Evolutionary conservation across 2,329 filamentous ascomycete genomes (phyloP).

Genomic region (Aureobasidium leucospermi): DNA sequence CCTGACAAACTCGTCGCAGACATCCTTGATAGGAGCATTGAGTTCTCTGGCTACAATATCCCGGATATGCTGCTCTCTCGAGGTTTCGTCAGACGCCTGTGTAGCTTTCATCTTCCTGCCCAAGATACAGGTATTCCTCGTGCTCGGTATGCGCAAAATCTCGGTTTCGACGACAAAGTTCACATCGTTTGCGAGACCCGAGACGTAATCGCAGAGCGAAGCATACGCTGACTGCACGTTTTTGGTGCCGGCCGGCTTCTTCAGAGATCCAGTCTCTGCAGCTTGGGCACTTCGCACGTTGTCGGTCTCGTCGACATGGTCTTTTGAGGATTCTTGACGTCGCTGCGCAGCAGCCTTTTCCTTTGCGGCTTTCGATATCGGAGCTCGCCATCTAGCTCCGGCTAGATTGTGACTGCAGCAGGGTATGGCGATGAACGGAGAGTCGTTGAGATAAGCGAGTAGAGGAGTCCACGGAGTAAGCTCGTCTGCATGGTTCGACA

Average conservation of each 20-base stretch:
- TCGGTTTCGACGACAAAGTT: conserved; percentile 75
- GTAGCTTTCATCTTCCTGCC: conserved; percentile 35
- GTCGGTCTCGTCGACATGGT: background rate
- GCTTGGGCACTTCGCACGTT: conserved; percentile 19
- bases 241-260: conserved; percentile 23
- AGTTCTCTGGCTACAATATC: conserved; percentile 15
- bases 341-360: background rate
- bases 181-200: conserved; percentile 60
- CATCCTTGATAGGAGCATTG: conserved; percentile 12
- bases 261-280: conserved; percentile 29
- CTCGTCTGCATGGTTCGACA: conserved; percentile 96
- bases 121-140: conserved; percentile 74
- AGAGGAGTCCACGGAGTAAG: conserved; percentile 93
- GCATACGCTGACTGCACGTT: conserved; percentile 65
- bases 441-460: conserved; percentile 65
- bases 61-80: conserved; percentile 9
- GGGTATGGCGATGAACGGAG: conserved; percentile 85
- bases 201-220: conserved; percentile 72
- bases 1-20: conserved; percentile 16
- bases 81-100: background rate
- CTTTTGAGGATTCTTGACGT: background rate
- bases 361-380: conserved; percentile 14
- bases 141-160: conserved; percentile 84
- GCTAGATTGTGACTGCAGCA: conserved; percentile 88
- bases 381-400: conserved; percentile 65